A percentile compares a stretch with the other conserved stretches of the same genome.
These are phyloP conservation scores for Xylogone sp. DNA, from an alignment of 2,329 filamentous ascomycete genomes.

Conservation along the genomic window DNA sequence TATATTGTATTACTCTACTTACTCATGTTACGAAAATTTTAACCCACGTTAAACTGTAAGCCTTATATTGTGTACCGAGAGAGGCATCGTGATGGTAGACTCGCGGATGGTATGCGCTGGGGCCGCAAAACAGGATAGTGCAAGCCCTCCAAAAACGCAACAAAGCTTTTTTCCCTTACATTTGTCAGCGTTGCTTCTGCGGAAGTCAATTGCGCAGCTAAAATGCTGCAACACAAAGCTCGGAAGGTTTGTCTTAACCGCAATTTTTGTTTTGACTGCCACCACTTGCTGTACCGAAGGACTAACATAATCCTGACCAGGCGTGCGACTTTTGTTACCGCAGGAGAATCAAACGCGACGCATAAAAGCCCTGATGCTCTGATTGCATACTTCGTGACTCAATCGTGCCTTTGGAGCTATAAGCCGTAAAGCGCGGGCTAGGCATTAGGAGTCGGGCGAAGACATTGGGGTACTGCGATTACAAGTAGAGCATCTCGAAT, in stretches of 20 bases:
- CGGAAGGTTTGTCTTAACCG: constrained; percentile 4
- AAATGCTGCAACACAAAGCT: constrained; percentile 2
- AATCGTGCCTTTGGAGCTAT: constrained; percentile 20
- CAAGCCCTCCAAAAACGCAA: too few species aligned
- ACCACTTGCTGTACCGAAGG: neutral
- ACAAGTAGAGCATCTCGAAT: constrained; percentile 8
- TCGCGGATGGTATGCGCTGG: too few species aligned
- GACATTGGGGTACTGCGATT: constrained; percentile 5
- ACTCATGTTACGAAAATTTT: too few species aligned
- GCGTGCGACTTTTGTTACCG: constrained; percentile 32
- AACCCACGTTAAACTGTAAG: too few species aligned
- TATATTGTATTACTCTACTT: too few species aligned
- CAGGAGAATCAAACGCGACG: constrained; percentile 32
- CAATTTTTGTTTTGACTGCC: neutral
- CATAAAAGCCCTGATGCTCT: constrained; percentile 29
- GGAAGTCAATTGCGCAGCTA: constrained; percentile 1
- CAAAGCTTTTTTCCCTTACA: neutral
- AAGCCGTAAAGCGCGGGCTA: constrained; percentile 16
- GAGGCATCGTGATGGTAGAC: too few species aligned
- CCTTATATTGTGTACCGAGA: too few species aligned
- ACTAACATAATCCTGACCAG: constrained; percentile 5
- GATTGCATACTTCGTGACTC: constrained; percentile 25
- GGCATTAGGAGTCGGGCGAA: constrained; percentile 14
- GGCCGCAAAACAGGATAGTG: too few species aligned
- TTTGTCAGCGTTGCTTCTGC: constrained; percentile 28